A percentile compares a stretch with the other conserved stretches of the same genome.
phyloP scores from a whole-genome alignment of 2,329 filamentous ascomycete genomes.

The Fusarium palustre region DNA sequence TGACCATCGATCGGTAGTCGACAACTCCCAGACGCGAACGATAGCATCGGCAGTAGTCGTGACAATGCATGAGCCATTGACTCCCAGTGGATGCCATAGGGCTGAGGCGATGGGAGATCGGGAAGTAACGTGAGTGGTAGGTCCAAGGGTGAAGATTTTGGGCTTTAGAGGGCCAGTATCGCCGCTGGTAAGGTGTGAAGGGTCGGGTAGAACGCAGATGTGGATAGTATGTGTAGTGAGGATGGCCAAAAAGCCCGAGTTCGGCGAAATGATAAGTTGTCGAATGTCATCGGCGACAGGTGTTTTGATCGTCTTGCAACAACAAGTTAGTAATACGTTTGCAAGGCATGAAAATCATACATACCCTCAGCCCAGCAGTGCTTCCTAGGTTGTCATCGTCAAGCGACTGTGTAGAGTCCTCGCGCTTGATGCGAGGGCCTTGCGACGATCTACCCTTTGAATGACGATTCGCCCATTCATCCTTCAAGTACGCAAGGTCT shows the following conservation, averaged over 20 bases:
- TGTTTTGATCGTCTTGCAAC: constrained; percentile 75
- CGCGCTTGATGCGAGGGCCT: constrained; percentile 60
- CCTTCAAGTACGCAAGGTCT: constrained; percentile 84
- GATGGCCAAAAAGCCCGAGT: constrained; percentile 84
- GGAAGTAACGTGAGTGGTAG: constrained; percentile 90
- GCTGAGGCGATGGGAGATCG: constrained; percentile 83
- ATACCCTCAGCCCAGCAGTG: constrained; percentile 51
- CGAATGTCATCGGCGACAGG: constrained; percentile 84
- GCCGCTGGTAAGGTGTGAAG: constrained; percentile 76
- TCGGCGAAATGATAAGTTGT: constrained; percentile 86
- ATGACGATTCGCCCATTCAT: constrained; percentile 55
- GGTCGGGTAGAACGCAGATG: constrained; percentile 85
- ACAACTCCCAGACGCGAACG: constrained; percentile 90
- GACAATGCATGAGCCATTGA: constrained; percentile 83
- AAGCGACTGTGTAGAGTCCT: constrained; percentile 57
- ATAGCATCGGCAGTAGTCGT: constrained; percentile 90
- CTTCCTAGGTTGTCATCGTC: constrained; percentile 49
- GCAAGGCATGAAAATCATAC: constrained; percentile 27
- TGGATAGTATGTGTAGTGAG: constrained; percentile 89
- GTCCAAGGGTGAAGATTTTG: constrained; percentile 91
- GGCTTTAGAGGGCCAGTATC: constrained; percentile 78
- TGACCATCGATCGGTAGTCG: constrained; percentile 84
- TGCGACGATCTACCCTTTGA: constrained; percentile 49
- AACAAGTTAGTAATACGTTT: constrained; percentile 15
- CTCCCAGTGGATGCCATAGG: constrained; percentile 92